Evolutionary conservation across 2,329 filamentous ascomycete genomes (phyloP), one percentile per base, ranked within the genome.

Genomic region (Phaeosphaeriaceae sp.): DNA sequence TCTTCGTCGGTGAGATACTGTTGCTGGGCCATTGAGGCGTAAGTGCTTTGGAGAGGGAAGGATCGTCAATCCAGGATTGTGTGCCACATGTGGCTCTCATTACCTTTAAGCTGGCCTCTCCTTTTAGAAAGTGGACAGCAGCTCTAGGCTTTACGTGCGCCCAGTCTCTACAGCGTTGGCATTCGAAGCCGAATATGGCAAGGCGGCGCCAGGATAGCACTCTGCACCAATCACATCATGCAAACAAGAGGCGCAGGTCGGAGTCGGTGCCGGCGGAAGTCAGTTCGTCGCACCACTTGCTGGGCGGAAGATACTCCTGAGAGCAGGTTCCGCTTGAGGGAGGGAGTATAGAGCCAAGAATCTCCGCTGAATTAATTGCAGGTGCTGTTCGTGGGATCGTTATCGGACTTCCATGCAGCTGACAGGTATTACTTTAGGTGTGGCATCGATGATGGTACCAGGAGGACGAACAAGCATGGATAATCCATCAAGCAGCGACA

Each of bases 1-100:
- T 87, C 85, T 7, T 82, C 76, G 51, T 85, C 78, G 7, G 68
- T 76, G 15, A 77, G 68, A 42, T 61, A 68, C 35, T 68, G 67
- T 58, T 67, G 61, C 3, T 59, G 52, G 52, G 68, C 61, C 73
- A 76, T 76, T 32, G 52, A 57, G 35, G 49, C n/a, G 22, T 22
- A 24, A 7, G 11, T 40, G 28, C 42, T 17, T n/a, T 52, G 8
- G 49, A 23, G 26, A 28, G 26, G 35, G 52, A 54, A 19, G 26
- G 24, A 51, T 51, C 23, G 28, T 44, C 22, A 46, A 10, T 17
- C 24, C 23, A 48, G 15, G 52, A 40, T 17, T n/a, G n/a, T n/a
- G 24, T 56, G 56, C 61, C 56, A 61, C 59, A 58, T 61, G 61
- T 60, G 61, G 63, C 61, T 61, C 50, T 60, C 28, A 9, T 57